A percentile compares a stretch with the other conserved stretches of the same genome.
These are phyloP conservation scores for Picea mariana DNA, from an alignment of 83 land plant species.

Conservation along the genomic window DNA sequence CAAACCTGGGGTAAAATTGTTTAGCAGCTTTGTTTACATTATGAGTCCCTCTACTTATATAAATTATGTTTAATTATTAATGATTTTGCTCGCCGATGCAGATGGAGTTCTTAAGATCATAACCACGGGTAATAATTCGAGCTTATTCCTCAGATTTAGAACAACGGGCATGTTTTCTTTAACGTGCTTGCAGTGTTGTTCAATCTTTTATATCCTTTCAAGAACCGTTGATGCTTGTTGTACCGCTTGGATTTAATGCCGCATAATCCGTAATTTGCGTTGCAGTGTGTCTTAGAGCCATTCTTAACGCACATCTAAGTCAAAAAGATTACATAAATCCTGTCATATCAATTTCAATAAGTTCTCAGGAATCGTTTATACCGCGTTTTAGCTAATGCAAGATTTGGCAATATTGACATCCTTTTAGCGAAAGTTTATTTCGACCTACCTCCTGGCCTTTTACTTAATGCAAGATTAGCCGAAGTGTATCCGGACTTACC, in stretches of 20 bases:
- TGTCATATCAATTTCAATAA: too few relatives aligned
- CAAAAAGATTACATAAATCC: neutral
- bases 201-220: neutral
- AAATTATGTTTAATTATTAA: neutral
- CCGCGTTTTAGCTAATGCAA: too few relatives aligned
- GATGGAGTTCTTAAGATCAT: conserved; percentile 1
- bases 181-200: neutral
- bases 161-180: neutral
- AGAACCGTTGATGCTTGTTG: neutral
- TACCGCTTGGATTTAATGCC: neutral
- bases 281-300: neutral
- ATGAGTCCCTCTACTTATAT: neutral
- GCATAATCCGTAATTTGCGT: neutral
- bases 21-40: neutral
- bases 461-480: too few relatives aligned
- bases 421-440: too few relatives aligned
- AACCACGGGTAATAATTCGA: conserved; percentile 2
- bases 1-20: neutral
- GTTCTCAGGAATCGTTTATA: too few relatives aligned
- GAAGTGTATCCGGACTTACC: too few relatives aligned
- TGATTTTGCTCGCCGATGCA: neutral
- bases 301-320: neutral
- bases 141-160: neutral
- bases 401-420: too few relatives aligned
- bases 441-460: too few relatives aligned